Conservation (phyloP, 2,329 filamentous ascomycete genomes). For the Cryphonectria japonica region DNA sequence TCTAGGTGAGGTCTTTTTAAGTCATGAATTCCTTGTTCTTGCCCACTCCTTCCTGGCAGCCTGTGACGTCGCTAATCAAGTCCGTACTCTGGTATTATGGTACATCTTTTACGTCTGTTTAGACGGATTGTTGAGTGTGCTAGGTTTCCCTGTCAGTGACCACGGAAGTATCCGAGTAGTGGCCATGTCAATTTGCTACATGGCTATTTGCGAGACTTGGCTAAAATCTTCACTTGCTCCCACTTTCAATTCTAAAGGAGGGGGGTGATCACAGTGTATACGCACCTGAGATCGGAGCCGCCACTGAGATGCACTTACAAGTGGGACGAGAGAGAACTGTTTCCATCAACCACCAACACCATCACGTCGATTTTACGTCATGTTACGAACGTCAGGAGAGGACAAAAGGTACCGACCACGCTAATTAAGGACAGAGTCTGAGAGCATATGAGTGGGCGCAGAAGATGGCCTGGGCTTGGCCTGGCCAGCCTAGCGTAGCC, state of each 20-base stretch:
- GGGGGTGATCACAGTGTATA: not conserved
- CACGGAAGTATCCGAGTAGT: not conserved
- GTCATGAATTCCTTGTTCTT: not conserved
- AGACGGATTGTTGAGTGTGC: not conserved
- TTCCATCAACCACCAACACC: not conserved
- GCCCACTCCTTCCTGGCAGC: not conserved
- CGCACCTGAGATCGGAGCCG: not conserved
- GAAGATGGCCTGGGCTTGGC: not conserved
- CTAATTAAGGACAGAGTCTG: not conserved
- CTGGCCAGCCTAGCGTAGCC: not conserved
- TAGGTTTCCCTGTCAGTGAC: not conserved
- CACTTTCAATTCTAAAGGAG: not conserved
- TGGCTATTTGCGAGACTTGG: not conserved
- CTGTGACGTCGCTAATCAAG: not conserved
- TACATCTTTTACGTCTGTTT: not conserved
- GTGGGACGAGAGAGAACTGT: not conserved
- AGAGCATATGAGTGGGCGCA: not conserved
- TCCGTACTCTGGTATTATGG: not conserved
- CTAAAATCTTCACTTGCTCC: not conserved
- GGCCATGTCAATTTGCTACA: not conserved
- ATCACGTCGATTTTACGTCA: constrained; percentile 3
- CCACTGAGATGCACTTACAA: not conserved
- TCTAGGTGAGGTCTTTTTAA: not conserved
- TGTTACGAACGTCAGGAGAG: not conserved
- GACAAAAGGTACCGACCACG: not conserved